Base-by-base conservation (phyloP, 2,329 filamentous ascomycete genomes). In the Ustilaginoidea virens region DNA sequence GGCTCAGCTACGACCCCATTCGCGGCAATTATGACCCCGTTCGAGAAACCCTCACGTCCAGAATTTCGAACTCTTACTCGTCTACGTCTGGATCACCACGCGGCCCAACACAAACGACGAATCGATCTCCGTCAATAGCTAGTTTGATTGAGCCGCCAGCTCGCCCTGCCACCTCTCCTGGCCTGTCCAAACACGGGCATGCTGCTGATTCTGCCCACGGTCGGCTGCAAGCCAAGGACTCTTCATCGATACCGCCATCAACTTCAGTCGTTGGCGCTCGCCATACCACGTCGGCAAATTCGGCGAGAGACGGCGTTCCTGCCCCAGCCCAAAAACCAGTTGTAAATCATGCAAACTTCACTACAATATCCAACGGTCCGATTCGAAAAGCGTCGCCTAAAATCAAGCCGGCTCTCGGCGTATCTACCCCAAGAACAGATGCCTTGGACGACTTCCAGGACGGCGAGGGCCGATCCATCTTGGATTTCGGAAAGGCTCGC, bases 1-100 rank as follows among this genome's bases (percentile, higher is more conserved):
- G 83, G 24, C 80, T 83, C 45, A 82, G 79, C 43, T 94, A 90
- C 55, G 86, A 94, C 50, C 86, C 86, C 1, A 85, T 93, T 38
- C 72, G 86, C 26, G 81, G 78, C n/a, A 74, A 67, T 38, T 76
- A 74, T 39, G 71, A 76, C 39, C 70, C 70, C 2, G 61, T 74
- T 27, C 59, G 70, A 23, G 71, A 70, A 44, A 80, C 69, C 3
- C 70, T 76, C 47, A 43, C 68, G 25, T 42, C 63, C 39, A 56
- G 65, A 48, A 52, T 67, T 52, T 46, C 62, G 38, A 54, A 67
- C 52, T 46, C 62, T 37, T 56, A 60, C 28, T 47, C 38, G 11
- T 46, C 63, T 4, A 47, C 64, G 31, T 59, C 50, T 15, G 49
- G 58, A 18, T 72, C 69, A 6, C 69, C 68, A n/a, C 59, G 63